Conservation (phyloP, 2,329 filamentous ascomycete species). For the Colletotrichum lupini region DNA sequence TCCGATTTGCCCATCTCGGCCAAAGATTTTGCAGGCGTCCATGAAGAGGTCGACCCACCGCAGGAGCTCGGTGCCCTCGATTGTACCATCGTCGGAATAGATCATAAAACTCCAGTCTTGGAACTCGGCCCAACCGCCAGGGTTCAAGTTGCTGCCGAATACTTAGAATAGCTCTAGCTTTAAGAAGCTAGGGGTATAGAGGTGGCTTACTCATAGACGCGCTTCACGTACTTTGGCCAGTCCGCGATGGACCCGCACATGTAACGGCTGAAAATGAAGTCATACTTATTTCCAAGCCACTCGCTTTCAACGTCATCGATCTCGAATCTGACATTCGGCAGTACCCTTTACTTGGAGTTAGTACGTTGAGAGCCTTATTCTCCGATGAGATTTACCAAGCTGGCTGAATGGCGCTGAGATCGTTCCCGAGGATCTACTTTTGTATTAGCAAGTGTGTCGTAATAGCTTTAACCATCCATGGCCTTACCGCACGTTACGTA, state of each 20-base stretch:
- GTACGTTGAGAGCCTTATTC: neutral
- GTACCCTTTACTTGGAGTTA: constrained; percentile 51
- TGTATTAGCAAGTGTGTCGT: constrained; percentile 56
- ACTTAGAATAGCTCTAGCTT: constrained; percentile 37
- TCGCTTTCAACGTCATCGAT: constrained; percentile 71
- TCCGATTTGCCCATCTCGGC: neutral
- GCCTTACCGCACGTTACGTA: too few species aligned
- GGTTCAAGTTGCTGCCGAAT: constrained; percentile 57
- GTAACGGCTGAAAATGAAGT: constrained; percentile 44
- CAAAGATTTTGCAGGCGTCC: neutral
- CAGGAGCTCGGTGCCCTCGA: constrained; percentile 53
- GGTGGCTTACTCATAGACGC: constrained; percentile 48
- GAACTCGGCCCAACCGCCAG: constrained; percentile 65
- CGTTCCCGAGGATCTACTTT: constrained; percentile 42
- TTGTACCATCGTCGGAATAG: constrained; percentile 49
- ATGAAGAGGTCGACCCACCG: constrained; percentile 45
- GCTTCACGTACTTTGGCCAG: constrained; percentile 17
- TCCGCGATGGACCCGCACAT: constrained; percentile 12
- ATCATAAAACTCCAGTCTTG: constrained; percentile 57
- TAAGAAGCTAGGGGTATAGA: constrained; percentile 30
- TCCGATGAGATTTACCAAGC: neutral
- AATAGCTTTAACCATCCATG: too few species aligned
- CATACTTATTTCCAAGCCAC: constrained; percentile 48
- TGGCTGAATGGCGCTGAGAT: constrained; percentile 40
- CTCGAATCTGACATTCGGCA: constrained; percentile 73